Base-by-base conservation (phyloP, 2,329 filamentous ascomycete genomes). In the Ramularia endophylla region DNA sequence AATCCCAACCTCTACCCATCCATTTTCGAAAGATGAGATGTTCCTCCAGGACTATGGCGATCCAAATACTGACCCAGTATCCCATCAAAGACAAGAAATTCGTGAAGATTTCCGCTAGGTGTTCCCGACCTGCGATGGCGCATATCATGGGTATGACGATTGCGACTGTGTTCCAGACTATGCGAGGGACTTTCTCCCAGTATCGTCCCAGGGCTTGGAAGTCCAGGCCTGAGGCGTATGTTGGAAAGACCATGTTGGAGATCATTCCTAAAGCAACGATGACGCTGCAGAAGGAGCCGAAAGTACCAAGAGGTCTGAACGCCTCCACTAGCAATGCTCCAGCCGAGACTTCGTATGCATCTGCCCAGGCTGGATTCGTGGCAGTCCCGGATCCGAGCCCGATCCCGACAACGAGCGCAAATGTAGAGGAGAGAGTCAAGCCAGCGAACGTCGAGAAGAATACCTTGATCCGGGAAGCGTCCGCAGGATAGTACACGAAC, bases 71-170 rank as follows among this genome's bases (percentile, higher is more conserved):
- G 12, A 82, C 71, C 80, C 79, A 85, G 60, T 84, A 85, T 2
- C 81, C 81, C 76, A 85, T 84, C 16, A 85, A 63, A 0, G 79
- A 78, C 4, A 85, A 68, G 58, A 85, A 83, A 56, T 84, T 84
- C 8, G 76, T 78, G 57, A 85, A 83, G 43, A 85, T 81, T 18
- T 70, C 70, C 0, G 78, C 74, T 2, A 85, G 69, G 50, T 79
- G 63, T 17, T 72, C 69, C 11, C 79, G 72, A 0, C 81, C 81
- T 1, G 73, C 80, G 12, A 83, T 67, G 0, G 79, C 80, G 51
- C 79, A 81, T 19, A 81, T 73, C 7, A 77, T 77, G 55, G 78
- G 81, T 32, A 84, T 74, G 28, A 84, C 61, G 0, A 78, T 73
- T 2, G 76, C 71, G 3, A 81, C 55, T 0, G 75, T 78, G 46